Conservation (phyloP, 306 rosid genomes). For the Sesbania bispinosa region DNA sequence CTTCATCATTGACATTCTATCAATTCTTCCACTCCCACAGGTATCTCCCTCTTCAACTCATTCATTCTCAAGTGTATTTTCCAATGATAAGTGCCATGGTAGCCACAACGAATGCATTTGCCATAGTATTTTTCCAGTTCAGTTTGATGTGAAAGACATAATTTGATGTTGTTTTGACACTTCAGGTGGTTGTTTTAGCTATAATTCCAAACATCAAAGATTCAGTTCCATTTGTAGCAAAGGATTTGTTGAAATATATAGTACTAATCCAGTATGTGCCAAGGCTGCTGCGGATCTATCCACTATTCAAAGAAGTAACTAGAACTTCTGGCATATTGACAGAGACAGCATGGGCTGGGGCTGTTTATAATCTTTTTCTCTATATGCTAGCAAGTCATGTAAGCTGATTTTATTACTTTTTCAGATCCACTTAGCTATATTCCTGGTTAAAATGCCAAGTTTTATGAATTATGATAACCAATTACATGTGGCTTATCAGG, state of each 20-base stretch:
- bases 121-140: not conserved
- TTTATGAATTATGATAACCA: conserved; percentile 16
- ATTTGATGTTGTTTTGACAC: not conserved
- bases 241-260: conserved; percentile 46
- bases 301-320: conserved; percentile 71
- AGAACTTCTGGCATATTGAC: conserved; percentile 77
- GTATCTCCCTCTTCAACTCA: conserved; percentile 30
- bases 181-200: conserved; percentile 54
- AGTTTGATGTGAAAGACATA: not conserved
- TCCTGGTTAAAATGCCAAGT: not conserved
- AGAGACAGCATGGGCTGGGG: conserved; percentile 90
- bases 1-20: conserved; percentile 74
- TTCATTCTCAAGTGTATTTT: not conserved
- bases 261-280: conserved; percentile 65
- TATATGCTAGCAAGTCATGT: conserved; percentile 94
- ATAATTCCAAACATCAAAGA: conserved; percentile 21
- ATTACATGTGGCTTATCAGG: conserved; percentile 35
- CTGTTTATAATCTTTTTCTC: conserved; percentile 77
- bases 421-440: not conserved
- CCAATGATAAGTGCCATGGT: not conserved
- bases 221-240: conserved; percentile 31
- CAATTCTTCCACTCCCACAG: conserved; percentile 92
- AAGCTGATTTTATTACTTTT: conserved; percentile 31
- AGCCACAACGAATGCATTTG: conserved; percentile 7
- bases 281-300: conserved; percentile 63